phyloP scores from a whole-genome alignment of 2,329 filamentous ascomycete genomes.

The Ceratocystis lukuohia region DNA sequence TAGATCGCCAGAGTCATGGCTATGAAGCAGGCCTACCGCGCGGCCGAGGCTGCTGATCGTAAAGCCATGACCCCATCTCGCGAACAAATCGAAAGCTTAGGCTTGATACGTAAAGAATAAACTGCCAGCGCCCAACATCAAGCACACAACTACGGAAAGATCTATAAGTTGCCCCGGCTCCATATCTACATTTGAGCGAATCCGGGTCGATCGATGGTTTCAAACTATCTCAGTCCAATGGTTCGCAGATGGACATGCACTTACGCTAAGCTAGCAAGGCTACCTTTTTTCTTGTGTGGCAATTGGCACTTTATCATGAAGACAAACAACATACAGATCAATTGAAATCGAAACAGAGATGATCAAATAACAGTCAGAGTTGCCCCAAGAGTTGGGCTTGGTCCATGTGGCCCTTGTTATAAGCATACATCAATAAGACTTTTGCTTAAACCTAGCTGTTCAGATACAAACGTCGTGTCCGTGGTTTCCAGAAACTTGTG shows the following conservation, averaged over 20 bases:
- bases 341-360: conserved; percentile 11
- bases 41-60: conserved; percentile 48
- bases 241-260: too few relatives aligned
- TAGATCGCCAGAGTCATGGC: conserved; percentile 66
- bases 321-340: conserved; percentile 7
- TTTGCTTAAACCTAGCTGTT: conserved; percentile 11
- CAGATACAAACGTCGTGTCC: not conserved
- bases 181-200: not conserved
- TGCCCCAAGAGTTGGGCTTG: conserved; percentile 14
- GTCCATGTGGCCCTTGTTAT: conserved; percentile 17
- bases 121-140: conserved; percentile 34
- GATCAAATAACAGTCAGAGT: conserved; percentile 22
- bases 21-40: conserved; percentile 75
- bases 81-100: conserved; percentile 80
- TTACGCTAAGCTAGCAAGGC: not conserved
- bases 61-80: conserved; percentile 64
- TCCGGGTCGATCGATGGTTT: not conserved
- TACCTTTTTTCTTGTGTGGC: not conserved
- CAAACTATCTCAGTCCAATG: not conserved
- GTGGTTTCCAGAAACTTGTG: not conserved
- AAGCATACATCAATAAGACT: conserved; percentile 14
- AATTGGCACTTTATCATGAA: conserved; percentile 5
- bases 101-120: conserved; percentile 71
- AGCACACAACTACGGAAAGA: not conserved
- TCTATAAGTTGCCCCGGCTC: not conserved